Conservation (phyloP, 768 basidiomycete species). For the Rhodotorula sphaerocarpa region DNA sequence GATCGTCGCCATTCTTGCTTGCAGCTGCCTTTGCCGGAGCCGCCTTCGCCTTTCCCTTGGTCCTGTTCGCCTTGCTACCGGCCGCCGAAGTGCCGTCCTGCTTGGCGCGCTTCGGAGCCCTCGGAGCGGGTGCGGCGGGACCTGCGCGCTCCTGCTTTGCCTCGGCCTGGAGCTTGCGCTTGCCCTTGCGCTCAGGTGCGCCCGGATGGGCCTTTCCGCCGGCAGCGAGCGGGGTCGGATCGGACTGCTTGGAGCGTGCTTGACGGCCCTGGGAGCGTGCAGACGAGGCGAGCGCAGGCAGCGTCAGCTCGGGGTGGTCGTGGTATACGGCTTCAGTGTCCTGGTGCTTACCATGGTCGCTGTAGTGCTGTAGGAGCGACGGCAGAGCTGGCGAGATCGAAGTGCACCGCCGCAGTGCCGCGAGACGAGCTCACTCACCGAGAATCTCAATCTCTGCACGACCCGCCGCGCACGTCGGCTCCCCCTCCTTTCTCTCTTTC, state of each 20-base stretch:
- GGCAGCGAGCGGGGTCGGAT: slow-evolving; percentile 16
- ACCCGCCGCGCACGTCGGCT: too few species aligned
- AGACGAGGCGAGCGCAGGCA: background rate
- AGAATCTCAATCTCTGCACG: too few species aligned
- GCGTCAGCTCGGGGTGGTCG: background rate
- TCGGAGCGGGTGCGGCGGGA: background rate
- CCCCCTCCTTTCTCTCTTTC: background rate
- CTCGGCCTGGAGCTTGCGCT: slow-evolving; percentile 29
- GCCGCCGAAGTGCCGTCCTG: background rate
- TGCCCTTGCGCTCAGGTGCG: slow-evolving; percentile 24
- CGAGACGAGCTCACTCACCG: too few species aligned
- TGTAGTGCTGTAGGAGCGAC: background rate
- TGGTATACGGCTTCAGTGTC: too few species aligned
- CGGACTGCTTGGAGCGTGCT: slow-evolving; percentile 23
- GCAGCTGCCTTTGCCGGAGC: background rate
- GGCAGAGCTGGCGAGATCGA: background rate
- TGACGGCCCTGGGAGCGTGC: slow-evolving; percentile 20
- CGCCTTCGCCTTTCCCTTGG: slow-evolving; percentile 13
- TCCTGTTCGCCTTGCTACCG: background rate
- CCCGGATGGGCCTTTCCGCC: slow-evolving; percentile 26
- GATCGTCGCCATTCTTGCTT: slow-evolving; percentile 8
- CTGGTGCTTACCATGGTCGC: background rate
- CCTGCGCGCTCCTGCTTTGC: slow-evolving; percentile 12
- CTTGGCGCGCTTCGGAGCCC: background rate
- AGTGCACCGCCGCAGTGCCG: too few species aligned